These are phyloP conservation scores for Nakaseomyces kungkrabaensis DNA, from an alignment of 1,139 yeast species.

Conservation along the genomic window DNA sequence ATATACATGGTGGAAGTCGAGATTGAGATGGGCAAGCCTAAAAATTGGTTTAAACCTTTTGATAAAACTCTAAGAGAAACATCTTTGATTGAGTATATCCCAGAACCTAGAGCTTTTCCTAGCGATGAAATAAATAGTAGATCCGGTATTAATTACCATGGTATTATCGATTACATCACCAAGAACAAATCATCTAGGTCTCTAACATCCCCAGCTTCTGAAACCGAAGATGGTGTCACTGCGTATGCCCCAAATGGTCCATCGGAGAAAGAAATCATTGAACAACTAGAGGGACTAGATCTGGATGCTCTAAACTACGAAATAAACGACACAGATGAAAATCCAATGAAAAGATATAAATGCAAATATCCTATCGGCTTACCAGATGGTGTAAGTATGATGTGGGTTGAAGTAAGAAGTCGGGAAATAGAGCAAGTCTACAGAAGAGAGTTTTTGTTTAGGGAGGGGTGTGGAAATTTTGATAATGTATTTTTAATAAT, in stretches of 20 bases:
- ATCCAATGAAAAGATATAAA: slow-evolving; percentile 9
- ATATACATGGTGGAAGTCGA: slow-evolving; percentile 22
- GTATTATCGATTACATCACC: background rate
- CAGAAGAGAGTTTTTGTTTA: slow-evolving; percentile 21
- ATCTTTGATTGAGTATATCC: slow-evolving; percentile 21
- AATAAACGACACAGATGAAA: background rate
- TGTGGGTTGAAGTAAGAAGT: slow-evolving; percentile 24
- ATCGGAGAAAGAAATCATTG: background rate
- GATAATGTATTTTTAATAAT: slow-evolving; percentile 18
- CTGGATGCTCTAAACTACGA: background rate
- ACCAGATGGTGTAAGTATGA: slow-evolving; percentile 13
- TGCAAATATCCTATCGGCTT: slow-evolving; percentile 16
- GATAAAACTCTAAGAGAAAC: slow-evolving; percentile 15
- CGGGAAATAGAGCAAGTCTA: slow-evolving; percentile 16
- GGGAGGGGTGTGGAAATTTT: slow-evolving; percentile 17
- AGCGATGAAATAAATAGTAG: slow-evolving; percentile 6
- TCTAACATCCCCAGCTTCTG: background rate
- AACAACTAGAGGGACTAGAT: background rate
- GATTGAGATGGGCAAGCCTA: slow-evolving; percentile 21
- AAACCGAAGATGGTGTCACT: slow-evolving; percentile 2
- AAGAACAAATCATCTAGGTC: background rate
- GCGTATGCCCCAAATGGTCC: background rate
- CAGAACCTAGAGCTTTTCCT: slow-evolving; percentile 11
- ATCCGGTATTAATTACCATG: slow-evolving; percentile 3
- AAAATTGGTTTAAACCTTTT: slow-evolving; percentile 22